Base-by-base conservation (phyloP, 192 early-diverging fungal genomes). In the Pilaira anomala region DNA sequence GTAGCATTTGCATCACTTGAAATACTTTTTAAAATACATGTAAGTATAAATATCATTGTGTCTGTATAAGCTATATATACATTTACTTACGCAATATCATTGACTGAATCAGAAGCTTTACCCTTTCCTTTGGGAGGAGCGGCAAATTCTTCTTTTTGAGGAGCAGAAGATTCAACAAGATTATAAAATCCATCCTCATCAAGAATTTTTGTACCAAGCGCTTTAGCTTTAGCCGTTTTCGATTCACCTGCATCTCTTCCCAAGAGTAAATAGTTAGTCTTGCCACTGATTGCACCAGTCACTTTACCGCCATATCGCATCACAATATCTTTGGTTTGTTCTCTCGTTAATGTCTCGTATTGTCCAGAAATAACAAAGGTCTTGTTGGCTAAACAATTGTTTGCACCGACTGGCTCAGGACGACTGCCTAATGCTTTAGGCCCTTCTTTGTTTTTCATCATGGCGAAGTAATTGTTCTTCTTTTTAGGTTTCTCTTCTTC, bases 361-460 rank as follows among this genome's bases (percentile, higher is more conserved):
- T 98, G 93, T 46, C 98, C 98, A 3, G 96, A 93, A 45, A 98
- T 83, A 0, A 99, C 98, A 87, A 99, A 97, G 0, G 91, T 87
- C 53, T 87, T 66, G 16, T 88, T 91, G 52, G 53, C 28, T 1
- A 76, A 63, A 26, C 74, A 76, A 39, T 68, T 68, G 1, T 54
- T 61, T 7, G 42, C 21, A 14, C 65, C 74, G 7, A 44, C 39
- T 41, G 74, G 74, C 6, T 55, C 39, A 36, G 65, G 63, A 16
- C 69, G 68, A 25, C 65, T 48, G n/a, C 74, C 74, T 13, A 76
- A 56, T 7, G 60, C 48, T 42, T 67, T 53, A 21, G 74, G 74
- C 9, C 60, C 39, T 3, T 41, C 62, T 24, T 68, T 49, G 5
- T 62, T 59, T 24, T 49, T 71, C 40, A 76, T 50, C 16, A 16